Conservation (phyloP, 2,329 filamentous ascomycete species). For the Clarireedia hainanense region DNA sequence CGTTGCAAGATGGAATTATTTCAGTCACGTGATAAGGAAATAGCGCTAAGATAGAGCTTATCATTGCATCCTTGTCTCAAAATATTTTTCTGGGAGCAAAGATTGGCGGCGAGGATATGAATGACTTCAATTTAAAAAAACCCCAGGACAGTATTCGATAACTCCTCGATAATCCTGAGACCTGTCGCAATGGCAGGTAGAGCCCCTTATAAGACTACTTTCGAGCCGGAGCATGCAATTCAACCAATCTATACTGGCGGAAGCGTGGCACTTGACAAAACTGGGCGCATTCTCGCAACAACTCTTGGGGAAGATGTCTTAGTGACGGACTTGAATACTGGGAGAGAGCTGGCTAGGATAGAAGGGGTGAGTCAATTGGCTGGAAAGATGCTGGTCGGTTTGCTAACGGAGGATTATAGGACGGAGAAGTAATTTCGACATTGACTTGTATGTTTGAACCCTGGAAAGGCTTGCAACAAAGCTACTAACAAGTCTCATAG, state of each 20-base stretch:
- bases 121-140: not conserved
- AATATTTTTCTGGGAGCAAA: conserved; percentile 12
- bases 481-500: conserved; percentile 35
- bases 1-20: not conserved
- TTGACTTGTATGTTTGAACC: conserved; percentile 46
- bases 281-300: conserved; percentile 75
- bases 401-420: conserved; percentile 39
- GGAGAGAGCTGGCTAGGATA: conserved; percentile 72
- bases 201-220: conserved; percentile 73
- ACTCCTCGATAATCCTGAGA: too few species aligned
- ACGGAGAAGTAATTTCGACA: conserved; percentile 73
- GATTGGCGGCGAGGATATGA: not conserved
- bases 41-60: conserved; percentile 21
- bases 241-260: conserved; percentile 93
- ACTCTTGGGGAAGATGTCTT: conserved; percentile 89
- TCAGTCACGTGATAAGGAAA: not conserved
- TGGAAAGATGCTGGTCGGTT: conserved; percentile 4
- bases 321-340: conserved; percentile 76
- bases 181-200: conserved; percentile 48
- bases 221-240: conserved; percentile 74
- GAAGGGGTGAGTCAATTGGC: conserved; percentile 60
- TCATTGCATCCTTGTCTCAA: conserved; percentile 12
- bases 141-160: too few species aligned
- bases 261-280: conserved; percentile 72
- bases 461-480: conserved; percentile 1